Conservation (phyloP, 73 alveolate genomes). For the Paramecium octaurelia region DNA sequence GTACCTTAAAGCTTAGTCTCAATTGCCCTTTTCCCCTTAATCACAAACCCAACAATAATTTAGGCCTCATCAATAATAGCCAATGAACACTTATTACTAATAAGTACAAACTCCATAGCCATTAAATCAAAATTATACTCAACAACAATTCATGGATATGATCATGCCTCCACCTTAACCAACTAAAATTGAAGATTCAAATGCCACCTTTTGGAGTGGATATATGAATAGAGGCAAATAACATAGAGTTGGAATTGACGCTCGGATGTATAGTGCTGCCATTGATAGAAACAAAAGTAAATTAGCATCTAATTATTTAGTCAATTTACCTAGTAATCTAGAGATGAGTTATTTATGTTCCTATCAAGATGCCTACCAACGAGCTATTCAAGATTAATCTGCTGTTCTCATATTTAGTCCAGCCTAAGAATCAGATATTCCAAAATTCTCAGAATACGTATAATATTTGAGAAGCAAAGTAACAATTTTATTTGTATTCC, state of each 20-base stretch:
- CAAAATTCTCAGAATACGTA: background rate
- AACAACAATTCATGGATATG: background rate
- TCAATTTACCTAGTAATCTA: background rate
- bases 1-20: background rate
- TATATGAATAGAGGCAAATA: slow-evolving; percentile 17
- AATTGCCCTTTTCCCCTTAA: background rate
- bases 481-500: background rate
- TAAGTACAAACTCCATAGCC: background rate
- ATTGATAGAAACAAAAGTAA: background rate
- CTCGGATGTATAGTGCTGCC: background rate
- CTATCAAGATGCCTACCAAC: background rate
- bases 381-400: background rate
- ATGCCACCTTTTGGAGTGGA: background rate
- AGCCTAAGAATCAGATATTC: background rate
- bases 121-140: background rate
- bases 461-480: background rate
- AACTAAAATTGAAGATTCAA: background rate
- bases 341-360: slow-evolving; percentile 5
- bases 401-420: background rate
- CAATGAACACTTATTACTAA: background rate
- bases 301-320: background rate
- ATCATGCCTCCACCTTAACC: background rate
- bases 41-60: background rate
- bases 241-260: slow-evolving; percentile 14
- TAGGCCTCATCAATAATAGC: background rate